These are phyloP conservation scores for Paecilomyces niveus DNA, from an alignment of 2,329 filamentous ascomycete genomes.

Conservation along the genomic window DNA sequence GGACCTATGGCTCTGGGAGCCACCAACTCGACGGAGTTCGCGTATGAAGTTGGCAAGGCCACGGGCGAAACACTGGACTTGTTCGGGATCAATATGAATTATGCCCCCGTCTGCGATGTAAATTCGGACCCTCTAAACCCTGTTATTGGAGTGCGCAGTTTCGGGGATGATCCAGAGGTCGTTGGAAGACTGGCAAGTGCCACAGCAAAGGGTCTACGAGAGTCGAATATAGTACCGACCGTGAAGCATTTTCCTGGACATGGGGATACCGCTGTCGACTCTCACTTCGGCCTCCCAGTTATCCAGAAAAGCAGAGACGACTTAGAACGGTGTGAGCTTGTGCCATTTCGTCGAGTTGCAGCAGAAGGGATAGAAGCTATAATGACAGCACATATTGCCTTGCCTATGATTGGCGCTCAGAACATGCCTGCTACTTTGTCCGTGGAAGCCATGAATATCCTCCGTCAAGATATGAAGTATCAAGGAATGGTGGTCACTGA, in stretches of 20 bases:
- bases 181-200: constrained; percentile 37
- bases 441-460: constrained; percentile 27
- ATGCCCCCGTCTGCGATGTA: constrained; percentile 38
- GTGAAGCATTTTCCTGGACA: constrained; percentile 42
- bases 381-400: constrained; percentile 40
- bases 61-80: constrained; percentile 33
- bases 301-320: constrained; percentile 31
- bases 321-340: constrained; percentile 34
- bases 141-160: constrained; percentile 38
- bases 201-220: constrained; percentile 29
- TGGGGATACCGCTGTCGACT: constrained; percentile 39
- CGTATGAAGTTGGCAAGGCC: constrained; percentile 28
- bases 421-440: constrained; percentile 36
- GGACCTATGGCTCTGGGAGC: constrained; percentile 41
- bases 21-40: constrained; percentile 26
- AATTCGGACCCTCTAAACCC: constrained; percentile 40
- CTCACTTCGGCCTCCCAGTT: constrained; percentile 36
- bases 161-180: constrained; percentile 35
- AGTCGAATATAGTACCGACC: constrained; percentile 34
- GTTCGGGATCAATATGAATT: constrained; percentile 42
- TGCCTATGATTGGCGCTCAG: constrained; percentile 27
- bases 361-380: constrained; percentile 36
- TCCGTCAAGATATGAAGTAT: constrained; percentile 37
- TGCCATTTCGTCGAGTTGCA: constrained; percentile 38
- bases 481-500: constrained; percentile 40